phyloP scores from a whole-genome alignment of 169 alveolate genomes.

The Plasmodium vivax region DNA sequence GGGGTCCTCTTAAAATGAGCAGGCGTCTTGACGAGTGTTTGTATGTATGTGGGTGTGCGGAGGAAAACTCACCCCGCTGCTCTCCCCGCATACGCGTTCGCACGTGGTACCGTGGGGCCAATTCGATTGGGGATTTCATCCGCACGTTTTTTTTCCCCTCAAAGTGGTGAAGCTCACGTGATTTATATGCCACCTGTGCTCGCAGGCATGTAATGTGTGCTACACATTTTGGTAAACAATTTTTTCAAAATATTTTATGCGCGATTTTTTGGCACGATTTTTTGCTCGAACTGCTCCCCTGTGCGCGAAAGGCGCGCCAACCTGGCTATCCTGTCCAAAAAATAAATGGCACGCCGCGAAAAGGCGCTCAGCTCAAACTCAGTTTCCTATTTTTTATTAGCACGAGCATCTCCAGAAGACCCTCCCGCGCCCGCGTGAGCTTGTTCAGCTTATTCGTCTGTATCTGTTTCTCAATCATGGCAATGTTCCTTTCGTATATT shows the following conservation, averaged over 20 bases:
- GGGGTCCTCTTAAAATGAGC: background rate
- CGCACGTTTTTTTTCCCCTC: background rate
- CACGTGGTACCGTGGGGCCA: background rate
- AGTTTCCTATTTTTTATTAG: conserved; percentile 57
- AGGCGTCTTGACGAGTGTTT: background rate
- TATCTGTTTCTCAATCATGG: conserved; percentile 50
- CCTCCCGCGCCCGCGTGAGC: conserved; percentile 31
- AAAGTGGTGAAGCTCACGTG: background rate
- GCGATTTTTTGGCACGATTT: background rate
- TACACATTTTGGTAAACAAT: background rate
- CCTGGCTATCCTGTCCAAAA: background rate
- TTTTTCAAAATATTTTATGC: background rate
- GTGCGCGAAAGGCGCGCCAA: background rate
- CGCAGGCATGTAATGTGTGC: background rate
- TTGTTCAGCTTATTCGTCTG: conserved; percentile 51
- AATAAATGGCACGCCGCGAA: background rate
- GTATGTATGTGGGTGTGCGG: background rate
- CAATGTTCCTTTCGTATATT: conserved; percentile 62
- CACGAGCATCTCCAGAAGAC: conserved; percentile 23
- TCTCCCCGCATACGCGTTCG: background rate
- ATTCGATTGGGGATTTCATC: background rate
- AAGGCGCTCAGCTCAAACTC: background rate
- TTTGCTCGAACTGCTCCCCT: background rate
- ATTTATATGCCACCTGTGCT: background rate
- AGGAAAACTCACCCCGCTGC: background rate